Evolutionary conservation across 352 stramenopile species (phyloP), one percentile per base, ranked within the genome.

Genomic region (Globisporangium nunn): DNA sequence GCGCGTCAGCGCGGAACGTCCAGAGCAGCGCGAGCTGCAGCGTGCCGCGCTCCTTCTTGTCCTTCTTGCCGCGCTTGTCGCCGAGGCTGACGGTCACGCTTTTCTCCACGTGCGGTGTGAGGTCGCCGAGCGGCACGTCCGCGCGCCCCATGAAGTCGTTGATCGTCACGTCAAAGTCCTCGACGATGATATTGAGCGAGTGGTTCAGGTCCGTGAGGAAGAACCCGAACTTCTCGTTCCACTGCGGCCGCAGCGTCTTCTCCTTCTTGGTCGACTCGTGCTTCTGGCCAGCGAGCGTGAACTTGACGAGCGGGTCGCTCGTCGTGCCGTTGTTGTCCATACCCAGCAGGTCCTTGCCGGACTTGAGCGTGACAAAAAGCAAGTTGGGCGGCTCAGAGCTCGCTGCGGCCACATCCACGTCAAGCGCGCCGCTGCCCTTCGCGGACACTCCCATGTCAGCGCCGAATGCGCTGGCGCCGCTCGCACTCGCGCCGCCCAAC

Each of bases 241-340:
- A 91, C 58, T 88, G 73, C 11, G 81, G 78, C 58, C 85, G 84
- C 50, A 91, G 70, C 50, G 78, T 87, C 67, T 91, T 85, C 61
- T 75, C 66, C 15, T 85, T 67, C n/a, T 71, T 85, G 23, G 70
- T 64, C 15, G 81, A 87, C 58, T 75, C 75, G 43, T 87, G 76
- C 59, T 78, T 71, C 64, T 93, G 88, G 17, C 86, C 81, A 28
- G 67, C 81, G 71, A 78, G 70, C 64, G 68, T 77, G 35, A 95
- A 63, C 55, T 91, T 91, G 35, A 95, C 85, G 31, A 96, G 74
- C 48, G 91, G 91, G 60, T 97, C 91, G 62, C 80, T 93, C 49
- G 63, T 78, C 28, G 86, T 74, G 23, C 78, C 76, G 58, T 88
- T 72, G 52, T 63, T 59, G 67, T 95, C 84, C 78, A 95, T 93